These are phyloP conservation scores for Glaciozyma martinii DNA, from an alignment of 768 basidiomycete genomes.

Conservation along the genomic window DNA sequence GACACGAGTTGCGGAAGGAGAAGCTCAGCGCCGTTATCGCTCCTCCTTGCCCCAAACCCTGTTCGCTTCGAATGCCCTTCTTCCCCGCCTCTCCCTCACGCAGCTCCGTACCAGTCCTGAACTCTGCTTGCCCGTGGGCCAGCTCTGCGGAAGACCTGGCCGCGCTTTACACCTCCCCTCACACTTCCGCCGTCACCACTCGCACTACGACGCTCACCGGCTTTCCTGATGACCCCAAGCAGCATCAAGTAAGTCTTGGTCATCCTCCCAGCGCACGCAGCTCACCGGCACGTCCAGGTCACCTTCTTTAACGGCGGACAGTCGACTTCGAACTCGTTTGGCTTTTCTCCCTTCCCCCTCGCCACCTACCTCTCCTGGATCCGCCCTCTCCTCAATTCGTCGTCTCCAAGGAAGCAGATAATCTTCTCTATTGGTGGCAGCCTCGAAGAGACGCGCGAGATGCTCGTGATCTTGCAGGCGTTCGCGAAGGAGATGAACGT, in stretches of 20 bases:
- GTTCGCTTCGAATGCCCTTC: constrained; percentile 10
- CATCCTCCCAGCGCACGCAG: background rate
- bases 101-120: constrained; percentile 45
- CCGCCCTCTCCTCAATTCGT: constrained; percentile 43
- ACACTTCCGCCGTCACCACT: constrained; percentile 72
- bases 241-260: constrained; percentile 50
- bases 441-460: constrained; percentile 47
- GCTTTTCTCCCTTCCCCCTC: constrained; percentile 73
- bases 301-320: constrained; percentile 31
- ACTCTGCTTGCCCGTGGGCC: constrained; percentile 75
- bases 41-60: background rate
- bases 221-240: constrained; percentile 53
- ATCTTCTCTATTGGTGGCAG: constrained; percentile 68
- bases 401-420: constrained; percentile 51
- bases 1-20: too few species aligned
- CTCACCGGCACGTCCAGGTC: constrained; percentile 3
- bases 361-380: constrained; percentile 60
- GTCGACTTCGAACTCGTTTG: constrained; percentile 74
- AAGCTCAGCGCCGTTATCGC: too few species aligned
- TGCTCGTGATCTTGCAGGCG: constrained; percentile 55
- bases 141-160: constrained; percentile 57
- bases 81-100: background rate
- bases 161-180: constrained; percentile 55
- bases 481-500: constrained; percentile 47
- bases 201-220: constrained; percentile 65